These are phyloP conservation scores for Penicillium griseofulvum DNA, from an alignment of 2,329 filamentous ascomycete genomes.

Conservation along the genomic window DNA sequence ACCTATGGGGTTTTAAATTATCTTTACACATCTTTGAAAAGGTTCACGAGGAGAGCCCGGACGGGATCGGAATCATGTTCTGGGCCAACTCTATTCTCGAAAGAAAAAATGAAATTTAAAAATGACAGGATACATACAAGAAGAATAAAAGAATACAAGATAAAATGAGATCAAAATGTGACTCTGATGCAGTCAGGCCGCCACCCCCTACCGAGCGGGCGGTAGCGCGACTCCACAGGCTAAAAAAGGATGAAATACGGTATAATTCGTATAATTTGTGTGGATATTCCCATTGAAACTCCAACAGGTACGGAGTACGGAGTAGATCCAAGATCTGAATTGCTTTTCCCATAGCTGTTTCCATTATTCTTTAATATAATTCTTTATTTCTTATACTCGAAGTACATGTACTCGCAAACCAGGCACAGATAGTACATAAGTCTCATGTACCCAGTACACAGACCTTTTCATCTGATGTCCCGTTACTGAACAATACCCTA, in stretches of 20 bases:
- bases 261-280: background rate
- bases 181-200: slow-evolving; percentile 19
- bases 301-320: background rate
- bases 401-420: background rate
- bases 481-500: slow-evolving; percentile 9
- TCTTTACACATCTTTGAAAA: background rate
- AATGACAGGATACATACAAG: background rate
- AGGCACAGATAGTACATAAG: slow-evolving; percentile 1
- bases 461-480: slow-evolving; percentile 9
- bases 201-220: slow-evolving; percentile 33
- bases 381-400: background rate
- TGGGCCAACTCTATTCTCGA: slow-evolving; percentile 4
- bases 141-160: slow-evolving; percentile 3
- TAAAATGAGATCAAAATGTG: slow-evolving; percentile 9
- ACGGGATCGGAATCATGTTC: background rate
- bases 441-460: slow-evolving; percentile 14
- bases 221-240: slow-evolving; percentile 24
- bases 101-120: background rate
- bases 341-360: background rate
- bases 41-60: background rate
- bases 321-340: slow-evolving; percentile 11
- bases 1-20: too few relatives aligned
- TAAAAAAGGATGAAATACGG: slow-evolving; percentile 7
- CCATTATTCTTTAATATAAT: background rate
- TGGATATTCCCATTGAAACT: background rate